Evolutionary conservation across 2,329 filamentous ascomycete species (phyloP), one percentile per base, ranked within the genome.

Genomic region (Sphaerostilbella broomeana): DNA sequence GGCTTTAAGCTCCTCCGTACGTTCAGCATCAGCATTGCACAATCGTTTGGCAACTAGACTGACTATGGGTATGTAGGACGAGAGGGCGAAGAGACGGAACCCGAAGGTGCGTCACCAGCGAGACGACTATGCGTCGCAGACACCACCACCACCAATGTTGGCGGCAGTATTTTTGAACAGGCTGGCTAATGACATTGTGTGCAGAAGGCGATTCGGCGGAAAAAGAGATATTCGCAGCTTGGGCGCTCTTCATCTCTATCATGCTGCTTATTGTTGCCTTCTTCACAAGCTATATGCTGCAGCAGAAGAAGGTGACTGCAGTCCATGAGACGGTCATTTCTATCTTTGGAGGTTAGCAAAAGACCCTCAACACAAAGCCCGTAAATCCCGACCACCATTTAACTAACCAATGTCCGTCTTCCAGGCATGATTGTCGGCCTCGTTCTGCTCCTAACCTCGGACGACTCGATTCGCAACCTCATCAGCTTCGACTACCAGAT

Each of bases 401-500:
- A 8, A 31, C 37, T 41, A 29, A 41, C 20, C 7, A 24, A 20
- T 16, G 18, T 9, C 27, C 13, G 8, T 30, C 18, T 29, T n/a
- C 9, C 27, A 94, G 90, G 90, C 55, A 97, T 97, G 92, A 83
- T 88, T 43, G 87, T 98, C 45, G 92, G 92, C 5, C 70, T 98
- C 53, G 76, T 94, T 44, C 79, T 98, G 43, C 79, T 92, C 56
- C 69, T 95, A 47, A 86, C 80, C 29, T 81, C 84, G 37, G 82
- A 84, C 49, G 82, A 86, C 47, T 86, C 84, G 47, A 88, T 98
- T 53, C 83, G 89, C 61, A 85, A 86, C 58, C 81, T 86, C 48
- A 88, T 98, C 57, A 94, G 84, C 63, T 98, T 98, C 71, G 85
- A 97, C 68, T 95, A 95, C 61, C 89, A 97, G 59, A 95, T 97